These are phyloP conservation scores for Epichloe festucae DNA, from an alignment of 2,329 filamentous ascomycete species.

Conservation along the genomic window DNA sequence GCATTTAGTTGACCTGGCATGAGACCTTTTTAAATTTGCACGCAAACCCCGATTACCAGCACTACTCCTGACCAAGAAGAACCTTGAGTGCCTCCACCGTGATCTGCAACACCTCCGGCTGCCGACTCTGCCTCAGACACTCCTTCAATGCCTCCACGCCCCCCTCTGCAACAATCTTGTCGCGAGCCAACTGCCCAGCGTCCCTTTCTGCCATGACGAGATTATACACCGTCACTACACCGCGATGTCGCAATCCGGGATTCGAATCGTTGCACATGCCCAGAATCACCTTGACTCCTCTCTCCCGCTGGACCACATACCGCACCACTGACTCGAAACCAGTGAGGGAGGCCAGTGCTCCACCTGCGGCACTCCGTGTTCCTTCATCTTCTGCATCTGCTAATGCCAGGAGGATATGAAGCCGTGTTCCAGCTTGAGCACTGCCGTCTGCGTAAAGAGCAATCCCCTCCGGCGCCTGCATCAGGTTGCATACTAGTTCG, in stretches of 20 bases:
- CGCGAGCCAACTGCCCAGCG: conserved; percentile 45
- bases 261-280: conserved; percentile 61
- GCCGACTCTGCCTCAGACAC: conserved; percentile 55
- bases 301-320: conserved; percentile 55
- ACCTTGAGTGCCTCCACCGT: conserved; percentile 62
- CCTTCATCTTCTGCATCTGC: conserved; percentile 72
- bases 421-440: conserved; percentile 54
- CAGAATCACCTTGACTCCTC: conserved; percentile 68
- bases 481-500: conserved; percentile 85
- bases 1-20: neutral
- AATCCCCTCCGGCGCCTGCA: conserved; percentile 53
- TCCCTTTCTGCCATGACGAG: conserved; percentile 55
- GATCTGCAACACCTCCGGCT: conserved; percentile 56
- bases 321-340: conserved; percentile 63
- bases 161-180: conserved; percentile 48
- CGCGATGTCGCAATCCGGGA: conserved; percentile 57
- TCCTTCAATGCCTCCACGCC: conserved; percentile 58
- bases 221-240: conserved; percentile 63
- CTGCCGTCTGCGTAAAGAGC: conserved; percentile 56
- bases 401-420: conserved; percentile 78
- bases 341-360: conserved; percentile 74
- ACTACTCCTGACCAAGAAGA: conserved; percentile 32
- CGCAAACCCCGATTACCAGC: neutral
- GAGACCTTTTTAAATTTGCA: neutral
- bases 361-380: conserved; percentile 74